These are phyloP conservation scores for Stephania yunnanensis DNA, from an alignment of 164 flowering plant species.

Conservation along the genomic window DNA sequence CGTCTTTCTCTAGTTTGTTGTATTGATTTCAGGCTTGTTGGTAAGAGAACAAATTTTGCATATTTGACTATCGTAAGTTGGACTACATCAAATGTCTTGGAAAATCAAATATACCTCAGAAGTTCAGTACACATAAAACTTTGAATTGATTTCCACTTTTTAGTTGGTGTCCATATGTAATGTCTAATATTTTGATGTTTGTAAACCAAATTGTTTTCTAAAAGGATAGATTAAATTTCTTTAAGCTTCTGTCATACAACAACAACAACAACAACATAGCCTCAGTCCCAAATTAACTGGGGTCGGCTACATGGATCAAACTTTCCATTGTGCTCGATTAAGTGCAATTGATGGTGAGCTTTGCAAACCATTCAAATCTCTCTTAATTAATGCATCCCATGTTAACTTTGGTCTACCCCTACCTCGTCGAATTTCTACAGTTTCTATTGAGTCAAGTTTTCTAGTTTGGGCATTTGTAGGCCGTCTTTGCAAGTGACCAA, in stretches of 20 bases:
- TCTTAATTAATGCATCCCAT: too few species aligned
- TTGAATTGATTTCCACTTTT: not conserved
- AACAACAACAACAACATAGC: too few species aligned
- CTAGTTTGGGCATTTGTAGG: too few species aligned
- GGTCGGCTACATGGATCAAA: too few species aligned
- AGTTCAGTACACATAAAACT: not conserved
- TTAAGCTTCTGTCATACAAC: not conserved
- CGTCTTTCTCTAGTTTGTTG: not conserved
- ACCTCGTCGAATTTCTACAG: too few species aligned
- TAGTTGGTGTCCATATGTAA: not conserved
- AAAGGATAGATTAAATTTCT: not conserved
- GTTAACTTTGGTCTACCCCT: too few species aligned
- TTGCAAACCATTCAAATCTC: too few species aligned
- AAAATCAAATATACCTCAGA: not conserved
- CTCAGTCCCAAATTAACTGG: too few species aligned
- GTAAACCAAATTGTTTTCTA: not conserved
- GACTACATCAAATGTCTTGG: not conserved
- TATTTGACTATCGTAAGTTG: not conserved
- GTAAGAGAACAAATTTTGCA: not conserved
- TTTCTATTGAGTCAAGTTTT: too few species aligned
- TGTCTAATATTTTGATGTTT: not conserved
- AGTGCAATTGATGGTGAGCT: too few species aligned
- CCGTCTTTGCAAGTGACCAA: too few species aligned
- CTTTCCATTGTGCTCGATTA: too few species aligned
- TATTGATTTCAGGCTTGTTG: not conserved